These are phyloP conservation scores for Ustilago esculenta DNA, from an alignment of 1,284 basidiomycete species.

Conservation along the genomic window DNA sequence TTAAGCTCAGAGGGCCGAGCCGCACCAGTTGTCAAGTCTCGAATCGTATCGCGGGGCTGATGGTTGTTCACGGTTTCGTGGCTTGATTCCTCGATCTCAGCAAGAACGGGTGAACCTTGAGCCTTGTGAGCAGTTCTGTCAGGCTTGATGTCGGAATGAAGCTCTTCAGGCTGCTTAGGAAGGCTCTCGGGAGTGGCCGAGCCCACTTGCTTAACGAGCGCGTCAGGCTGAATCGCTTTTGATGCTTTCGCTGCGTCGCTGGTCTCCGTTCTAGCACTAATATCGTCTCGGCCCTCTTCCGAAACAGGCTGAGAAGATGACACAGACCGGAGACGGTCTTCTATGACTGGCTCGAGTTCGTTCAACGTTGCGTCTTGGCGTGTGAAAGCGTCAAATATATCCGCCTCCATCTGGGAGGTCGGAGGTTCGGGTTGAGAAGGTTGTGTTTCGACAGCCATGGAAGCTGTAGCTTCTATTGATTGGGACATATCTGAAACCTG, in stretches of 20 bases:
- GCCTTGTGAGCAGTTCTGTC: not conserved
- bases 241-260: not conserved
- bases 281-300: not conserved
- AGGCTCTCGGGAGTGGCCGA: not conserved
- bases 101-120: not conserved
- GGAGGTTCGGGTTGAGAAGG: not conserved
- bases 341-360: slow-evolving; percentile 1
- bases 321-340: not conserved
- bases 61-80: not conserved
- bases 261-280: not conserved
- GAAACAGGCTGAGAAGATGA: not conserved
- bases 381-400: slow-evolving; percentile 32
- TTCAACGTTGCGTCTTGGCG: slow-evolving; percentile 15
- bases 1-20: not conserved
- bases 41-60: not conserved
- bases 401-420: slow-evolving; percentile 9
- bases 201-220: not conserved
- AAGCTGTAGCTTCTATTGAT: not conserved
- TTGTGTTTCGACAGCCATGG: not conserved
- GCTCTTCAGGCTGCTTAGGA: not conserved
- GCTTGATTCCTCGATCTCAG: not conserved
- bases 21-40: too few species aligned
- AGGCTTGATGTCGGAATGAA: not conserved
- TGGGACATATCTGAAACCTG: not conserved
- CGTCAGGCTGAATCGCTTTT: not conserved